A percentile compares a stretch with the other conserved stretches of the same genome.
These are phyloP conservation scores for Lentinula lateritia DNA, from an alignment of 768 basidiomycete species.

Conservation along the genomic window DNA sequence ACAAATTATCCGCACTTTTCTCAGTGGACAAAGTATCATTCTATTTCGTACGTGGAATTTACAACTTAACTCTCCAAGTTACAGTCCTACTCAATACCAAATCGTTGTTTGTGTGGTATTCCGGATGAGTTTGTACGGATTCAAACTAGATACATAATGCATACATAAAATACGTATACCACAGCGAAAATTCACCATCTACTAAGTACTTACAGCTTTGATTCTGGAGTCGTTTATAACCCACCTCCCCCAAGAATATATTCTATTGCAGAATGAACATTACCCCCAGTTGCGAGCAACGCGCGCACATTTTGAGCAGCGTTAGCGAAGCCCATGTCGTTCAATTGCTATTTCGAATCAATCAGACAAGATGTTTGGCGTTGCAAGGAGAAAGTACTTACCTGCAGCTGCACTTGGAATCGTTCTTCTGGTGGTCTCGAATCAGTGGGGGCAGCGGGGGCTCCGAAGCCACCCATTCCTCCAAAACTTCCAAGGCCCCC, in stretches of 20 bases:
- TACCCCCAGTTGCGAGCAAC: constrained; percentile 86
- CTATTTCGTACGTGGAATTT: background rate
- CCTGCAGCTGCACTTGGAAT: constrained; percentile 84
- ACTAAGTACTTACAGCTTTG: background rate
- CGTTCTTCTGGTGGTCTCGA: constrained; percentile 83
- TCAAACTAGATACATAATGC: too few species aligned
- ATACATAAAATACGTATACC: background rate
- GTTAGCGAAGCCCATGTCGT: constrained; percentile 93
- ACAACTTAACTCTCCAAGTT: background rate
- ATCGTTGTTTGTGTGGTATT: background rate
- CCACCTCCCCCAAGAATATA: constrained; percentile 85
- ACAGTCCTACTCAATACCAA: background rate
- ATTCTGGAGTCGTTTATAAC: constrained; percentile 27
- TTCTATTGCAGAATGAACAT: constrained; percentile 88
- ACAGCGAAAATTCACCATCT: background rate
- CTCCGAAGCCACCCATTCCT: constrained; percentile 21
- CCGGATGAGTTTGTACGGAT: too few species aligned
- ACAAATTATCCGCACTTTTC: background rate
- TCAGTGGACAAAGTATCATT: background rate
- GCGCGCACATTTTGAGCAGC: constrained; percentile 88
- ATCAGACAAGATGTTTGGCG: background rate
- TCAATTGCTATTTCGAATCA: constrained; percentile 60
- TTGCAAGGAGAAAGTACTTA: constrained; percentile 22
- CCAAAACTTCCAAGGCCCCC: constrained; percentile 14
- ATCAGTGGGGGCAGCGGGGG: constrained; percentile 50